phyloP scores from a whole-genome alignment of 1,284 basidiomycete genomes.

The Cryptococcus jaspeensis region DNA sequence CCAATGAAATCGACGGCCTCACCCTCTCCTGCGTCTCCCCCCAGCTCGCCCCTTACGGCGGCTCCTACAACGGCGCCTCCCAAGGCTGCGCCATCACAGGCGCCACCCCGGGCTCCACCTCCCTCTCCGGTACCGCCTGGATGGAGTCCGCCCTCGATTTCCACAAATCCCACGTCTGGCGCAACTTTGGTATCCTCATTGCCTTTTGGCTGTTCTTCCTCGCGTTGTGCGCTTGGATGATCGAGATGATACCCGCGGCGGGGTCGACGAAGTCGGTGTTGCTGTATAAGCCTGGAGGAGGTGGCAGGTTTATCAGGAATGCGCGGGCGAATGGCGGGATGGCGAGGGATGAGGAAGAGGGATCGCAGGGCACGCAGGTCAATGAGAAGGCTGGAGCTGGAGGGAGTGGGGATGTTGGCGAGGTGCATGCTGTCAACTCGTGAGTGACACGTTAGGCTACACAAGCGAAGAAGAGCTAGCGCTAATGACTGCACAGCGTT shows the following conservation, averaged over 20 bases:
- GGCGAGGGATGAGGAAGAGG: conserved; percentile 28
- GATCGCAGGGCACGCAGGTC: conserved; percentile 15
- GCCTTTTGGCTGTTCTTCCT: conserved; percentile 38
- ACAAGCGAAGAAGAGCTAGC: neutral
- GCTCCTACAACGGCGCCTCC: conserved; percentile 29
- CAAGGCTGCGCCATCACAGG: conserved; percentile 50
- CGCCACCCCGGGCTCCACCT: conserved; percentile 40
- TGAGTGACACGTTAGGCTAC: conserved; percentile 5
- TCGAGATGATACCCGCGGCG: conserved; percentile 35
- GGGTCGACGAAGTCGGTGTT: conserved; percentile 35
- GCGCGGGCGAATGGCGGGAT: conserved; percentile 22
- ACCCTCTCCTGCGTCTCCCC: conserved; percentile 43
- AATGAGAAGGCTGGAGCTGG: conserved; percentile 25
- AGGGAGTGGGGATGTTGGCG: neutral
- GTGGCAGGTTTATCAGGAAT: conserved; percentile 29
- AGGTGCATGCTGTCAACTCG: conserved; percentile 23
- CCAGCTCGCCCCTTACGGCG: conserved; percentile 49
- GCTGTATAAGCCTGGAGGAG: conserved; percentile 42
- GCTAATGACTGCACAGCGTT: neutral
- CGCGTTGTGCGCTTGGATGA: conserved; percentile 10
- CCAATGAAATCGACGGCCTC: conserved; percentile 54
- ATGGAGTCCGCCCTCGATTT: conserved; percentile 47
- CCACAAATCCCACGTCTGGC: conserved; percentile 49
- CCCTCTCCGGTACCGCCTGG: conserved; percentile 47
- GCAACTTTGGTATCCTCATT: conserved; percentile 54